Percentiles rank a stretch among this genome's conserved stretches.
Conservation (phyloP, 2,329 filamentous ascomycete genomes). For the Trichoderma harzianum region DNA sequence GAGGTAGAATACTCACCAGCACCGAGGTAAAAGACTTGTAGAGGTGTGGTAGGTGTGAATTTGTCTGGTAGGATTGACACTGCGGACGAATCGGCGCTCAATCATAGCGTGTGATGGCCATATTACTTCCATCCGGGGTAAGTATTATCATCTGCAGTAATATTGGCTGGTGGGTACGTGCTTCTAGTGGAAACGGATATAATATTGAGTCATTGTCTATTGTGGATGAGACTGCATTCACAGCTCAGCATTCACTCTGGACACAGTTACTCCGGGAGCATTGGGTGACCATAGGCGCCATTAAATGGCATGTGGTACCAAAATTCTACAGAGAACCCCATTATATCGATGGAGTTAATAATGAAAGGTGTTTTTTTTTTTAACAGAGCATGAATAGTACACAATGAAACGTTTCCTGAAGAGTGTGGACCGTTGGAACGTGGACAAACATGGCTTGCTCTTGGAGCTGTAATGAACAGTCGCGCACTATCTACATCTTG, state of each 20-base stretch:
- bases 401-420: too few species aligned
- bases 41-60: too few species aligned
- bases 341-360: too few species aligned
- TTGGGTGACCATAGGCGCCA: fast-evolving
- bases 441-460: neutral
- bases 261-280: neutral
- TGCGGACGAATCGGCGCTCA: neutral
- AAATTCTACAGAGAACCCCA: too few species aligned
- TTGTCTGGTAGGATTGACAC: neutral
- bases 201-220: neutral
- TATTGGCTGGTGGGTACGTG: neutral
- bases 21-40: neutral
- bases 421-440: fast-evolving
- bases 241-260: neutral
- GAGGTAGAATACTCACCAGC: neutral
- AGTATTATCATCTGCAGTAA: too few species aligned
- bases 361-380: neutral
- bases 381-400: neutral
- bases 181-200: neutral
- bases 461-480: neutral
- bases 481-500: neutral
- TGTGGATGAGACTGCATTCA: neutral
- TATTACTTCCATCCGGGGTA: neutral
- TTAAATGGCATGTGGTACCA: neutral
- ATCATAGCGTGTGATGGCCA: neutral